Conservation (phyloP, 768 basidiomycete species). For the Royoungia palumana region DNA sequence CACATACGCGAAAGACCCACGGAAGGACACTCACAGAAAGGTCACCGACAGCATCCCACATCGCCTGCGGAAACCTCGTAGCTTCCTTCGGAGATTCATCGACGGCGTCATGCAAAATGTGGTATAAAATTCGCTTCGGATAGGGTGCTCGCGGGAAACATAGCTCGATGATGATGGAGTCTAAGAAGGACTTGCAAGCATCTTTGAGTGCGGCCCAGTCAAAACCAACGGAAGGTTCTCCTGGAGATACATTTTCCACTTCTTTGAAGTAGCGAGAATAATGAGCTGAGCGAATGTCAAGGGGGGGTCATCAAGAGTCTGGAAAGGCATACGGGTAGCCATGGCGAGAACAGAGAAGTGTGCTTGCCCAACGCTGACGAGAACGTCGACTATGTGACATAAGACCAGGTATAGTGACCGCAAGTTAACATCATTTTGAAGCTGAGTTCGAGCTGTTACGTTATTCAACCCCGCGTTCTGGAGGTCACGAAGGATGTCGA, state of each 20-base stretch:
- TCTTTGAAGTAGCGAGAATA: conserved; percentile 69
- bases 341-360: conserved; percentile 68
- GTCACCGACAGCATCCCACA: conserved; percentile 83
- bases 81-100: conserved; percentile 72
- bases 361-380: conserved; percentile 61
- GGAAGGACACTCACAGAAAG: conserved; percentile 60
- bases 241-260: conserved; percentile 35
- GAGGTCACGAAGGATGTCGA: conserved; percentile 53
- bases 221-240: conserved; percentile 57
- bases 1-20: conserved; percentile 34
- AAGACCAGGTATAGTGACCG: conserved; percentile 60
- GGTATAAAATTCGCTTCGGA: conserved; percentile 62
- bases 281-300: conserved; percentile 47
- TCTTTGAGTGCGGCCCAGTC: conserved; percentile 59
- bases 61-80: conserved; percentile 70
- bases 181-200: conserved; percentile 73
- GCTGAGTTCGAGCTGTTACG: conserved; percentile 45
- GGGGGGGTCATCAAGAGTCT: neutral
- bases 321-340: conserved; percentile 54
- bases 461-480: conserved; percentile 55
- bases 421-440: conserved; percentile 49
- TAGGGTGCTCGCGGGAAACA: conserved; percentile 71
- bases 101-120: conserved; percentile 66
- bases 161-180: conserved; percentile 80
- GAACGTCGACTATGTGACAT: conserved; percentile 56